Evolutionary conservation across 441 rosid species (phyloP).

Genomic region (Bruguiera hainesii): DNA sequence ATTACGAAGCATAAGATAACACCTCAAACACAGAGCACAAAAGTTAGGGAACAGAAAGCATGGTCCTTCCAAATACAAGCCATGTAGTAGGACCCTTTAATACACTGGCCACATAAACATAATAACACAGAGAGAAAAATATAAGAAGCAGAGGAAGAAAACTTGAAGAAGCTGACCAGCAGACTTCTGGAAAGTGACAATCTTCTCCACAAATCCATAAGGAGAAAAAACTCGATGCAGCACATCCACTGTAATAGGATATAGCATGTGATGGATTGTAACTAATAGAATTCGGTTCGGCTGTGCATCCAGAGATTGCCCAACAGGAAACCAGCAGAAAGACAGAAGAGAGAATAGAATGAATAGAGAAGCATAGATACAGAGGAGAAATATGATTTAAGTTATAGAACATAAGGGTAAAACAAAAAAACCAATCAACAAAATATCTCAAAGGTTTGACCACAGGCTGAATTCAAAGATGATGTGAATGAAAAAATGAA

Average conservation of each 20-base stretch:
- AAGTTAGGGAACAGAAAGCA: slow-evolving; percentile 9
- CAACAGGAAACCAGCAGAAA: slow-evolving; percentile 58
- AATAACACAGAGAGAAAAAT: slow-evolving; percentile 10
- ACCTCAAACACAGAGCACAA: slow-evolving; percentile 5
- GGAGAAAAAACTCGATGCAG: slow-evolving; percentile 98
- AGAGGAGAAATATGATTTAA: slow-evolving; percentile 32
- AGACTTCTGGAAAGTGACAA: slow-evolving; percentile 98
- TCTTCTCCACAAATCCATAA: slow-evolving; percentile 96
- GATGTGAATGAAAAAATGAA: slow-evolving; percentile 4
- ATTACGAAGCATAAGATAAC: slow-evolving; percentile 15
- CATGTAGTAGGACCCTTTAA: not conserved
- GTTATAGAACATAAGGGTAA: slow-evolving; percentile 20
- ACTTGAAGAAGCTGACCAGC: slow-evolving; percentile 88
- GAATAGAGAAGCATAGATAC: slow-evolving; percentile 47
- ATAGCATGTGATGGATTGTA: slow-evolving; percentile 95
- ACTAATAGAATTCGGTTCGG: slow-evolving; percentile 98
- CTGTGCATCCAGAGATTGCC: slow-evolving; percentile 67
- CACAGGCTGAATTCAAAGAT: slow-evolving; percentile 6
- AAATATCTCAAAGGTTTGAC: slow-evolving; percentile 23
- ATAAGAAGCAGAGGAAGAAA: slow-evolving; percentile 32
- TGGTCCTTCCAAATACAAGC: slow-evolving; percentile 15
- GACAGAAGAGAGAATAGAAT: slow-evolving; percentile 56
- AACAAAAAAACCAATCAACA: not conserved
- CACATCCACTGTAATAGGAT: slow-evolving; percentile 98
- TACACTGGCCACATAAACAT: slow-evolving; percentile 16